Base-by-base conservation (phyloP, 441 rosid genomes). In the Flueggea neowawraea region DNA sequence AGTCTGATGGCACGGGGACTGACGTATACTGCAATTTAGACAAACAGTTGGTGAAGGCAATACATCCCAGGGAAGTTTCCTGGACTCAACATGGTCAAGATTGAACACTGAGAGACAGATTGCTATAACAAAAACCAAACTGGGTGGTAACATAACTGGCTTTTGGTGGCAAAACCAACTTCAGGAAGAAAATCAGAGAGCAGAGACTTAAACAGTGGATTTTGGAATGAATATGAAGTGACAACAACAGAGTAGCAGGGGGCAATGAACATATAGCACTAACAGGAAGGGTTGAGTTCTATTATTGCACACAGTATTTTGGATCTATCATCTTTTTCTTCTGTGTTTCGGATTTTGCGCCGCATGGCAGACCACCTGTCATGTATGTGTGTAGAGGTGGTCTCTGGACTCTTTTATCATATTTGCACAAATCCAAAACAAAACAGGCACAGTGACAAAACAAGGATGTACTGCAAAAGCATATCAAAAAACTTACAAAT, bases 321-420 rank as follows among this genome's bases (percentile, higher is more conserved):
- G 33, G 13, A 36, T 58, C 41, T 54, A 55, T 55, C 55, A 53
- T 52, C 47, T 12, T 66, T 65, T 54, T 61, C 50, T 65, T 64
- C 70, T n/a, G 32, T 32, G 58, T 41, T 69, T 68, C 71, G 78
- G 72, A 44, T 61, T 53, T 64, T 60, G 71, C 75, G 96, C 88
- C 91, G 77, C 84, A 74, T 85, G 90, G 87, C 90, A 74, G 69
- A 62, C 76, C 91, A 85, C 86, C 78, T 82, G 94, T 83, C 96
- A 67, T 50, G 61, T 8, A 36, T 64, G 63, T 36, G n/a, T 33
- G 55, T 12, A 61, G 60, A 67, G 52, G 65, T 50, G 54, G 32
- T 60, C 52, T 55, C 54, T 33, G 53, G 59, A 17, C 57, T 58
- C 44, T 31, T 22, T 22, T 52, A 55, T 11, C 50, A 36, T 53